Conservation (phyloP, 106 monocot genomes). For the Apostasia ramifera region DNA sequence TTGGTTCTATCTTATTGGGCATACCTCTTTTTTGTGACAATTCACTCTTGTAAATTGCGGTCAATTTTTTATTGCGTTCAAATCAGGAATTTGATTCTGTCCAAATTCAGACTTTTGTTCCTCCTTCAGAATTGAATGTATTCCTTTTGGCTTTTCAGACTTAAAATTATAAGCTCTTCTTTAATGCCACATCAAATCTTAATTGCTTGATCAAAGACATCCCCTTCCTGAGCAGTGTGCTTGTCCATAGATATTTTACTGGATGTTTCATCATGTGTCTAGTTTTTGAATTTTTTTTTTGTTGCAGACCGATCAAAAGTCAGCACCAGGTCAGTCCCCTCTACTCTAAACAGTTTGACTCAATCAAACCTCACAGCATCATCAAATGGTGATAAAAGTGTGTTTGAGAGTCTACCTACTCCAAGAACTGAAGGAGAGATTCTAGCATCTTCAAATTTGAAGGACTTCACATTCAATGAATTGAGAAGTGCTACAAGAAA, state of each 20-base stretch:
- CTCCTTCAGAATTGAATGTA: too few relatives aligned
- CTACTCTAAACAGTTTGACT: conserved; percentile 24
- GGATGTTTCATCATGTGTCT: background rate
- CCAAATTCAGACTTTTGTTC: too few relatives aligned
- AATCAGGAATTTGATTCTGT: too few relatives aligned
- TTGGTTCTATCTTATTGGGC: background rate
- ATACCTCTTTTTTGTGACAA: background rate
- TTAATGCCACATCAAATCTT: too few relatives aligned
- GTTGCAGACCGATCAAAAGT: conserved; percentile 32
- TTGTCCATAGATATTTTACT: background rate
- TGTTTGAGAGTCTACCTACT: conserved; percentile 27
- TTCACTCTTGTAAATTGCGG: too few relatives aligned
- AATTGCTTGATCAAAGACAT: background rate
- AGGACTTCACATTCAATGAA: conserved; percentile 65
- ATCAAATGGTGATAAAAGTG: conserved; percentile 31
- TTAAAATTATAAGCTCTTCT: too few relatives aligned
- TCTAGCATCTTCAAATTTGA: conserved; percentile 66
- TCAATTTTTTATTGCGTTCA: too few relatives aligned
- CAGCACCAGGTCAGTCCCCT: conserved; percentile 30
- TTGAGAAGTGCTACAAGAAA: conserved; percentile 71
- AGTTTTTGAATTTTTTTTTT: conserved; percentile 5
- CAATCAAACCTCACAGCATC: conserved; percentile 39
- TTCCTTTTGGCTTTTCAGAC: too few relatives aligned
- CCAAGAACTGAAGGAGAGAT: conserved; percentile 72
- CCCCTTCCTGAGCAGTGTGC: background rate